Evolutionary conservation across 2,329 filamentous ascomycete species (phyloP).

Genomic region (Diaporthe ilicicola): DNA sequence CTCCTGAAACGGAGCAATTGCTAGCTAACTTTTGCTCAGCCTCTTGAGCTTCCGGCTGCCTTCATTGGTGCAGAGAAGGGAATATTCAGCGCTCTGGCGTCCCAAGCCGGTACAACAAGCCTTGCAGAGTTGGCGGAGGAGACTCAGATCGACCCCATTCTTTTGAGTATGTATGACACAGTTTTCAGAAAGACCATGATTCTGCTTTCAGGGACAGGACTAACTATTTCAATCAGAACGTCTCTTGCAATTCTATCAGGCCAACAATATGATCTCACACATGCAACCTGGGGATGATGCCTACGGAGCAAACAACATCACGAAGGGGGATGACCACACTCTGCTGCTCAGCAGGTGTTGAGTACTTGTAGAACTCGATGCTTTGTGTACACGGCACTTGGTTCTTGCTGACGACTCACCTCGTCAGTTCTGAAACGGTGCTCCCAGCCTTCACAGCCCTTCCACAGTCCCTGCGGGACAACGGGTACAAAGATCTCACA

Average conservation of each 20-base stretch:
- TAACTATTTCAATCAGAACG: not conserved
- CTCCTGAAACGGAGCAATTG: too few species aligned
- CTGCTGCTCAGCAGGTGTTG: not conserved
- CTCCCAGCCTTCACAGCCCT: not conserved
- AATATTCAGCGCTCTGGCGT: not conserved
- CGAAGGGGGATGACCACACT: not conserved
- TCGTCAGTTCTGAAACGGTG: not conserved
- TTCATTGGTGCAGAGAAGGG: conserved; percentile 5
- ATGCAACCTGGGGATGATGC: conserved; percentile 7
- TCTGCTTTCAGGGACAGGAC: not conserved
- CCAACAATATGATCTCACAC: conserved; percentile 1
- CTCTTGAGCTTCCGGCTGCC: not conserved
- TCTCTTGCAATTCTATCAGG: conserved; percentile 7
- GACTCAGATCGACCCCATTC: not conserved
- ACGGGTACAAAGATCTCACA: not conserved
- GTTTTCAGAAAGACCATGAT: not conserved
- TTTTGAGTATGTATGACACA: not conserved
- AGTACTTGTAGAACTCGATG: not conserved
- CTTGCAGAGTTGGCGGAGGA: not conserved
- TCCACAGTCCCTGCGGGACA: not conserved
- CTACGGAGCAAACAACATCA: conserved; percentile 5
- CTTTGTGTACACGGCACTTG: not conserved
- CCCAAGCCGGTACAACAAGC: not conserved
- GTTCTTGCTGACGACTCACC: not conserved
- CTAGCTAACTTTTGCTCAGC: not conserved